Evolutionary conservation across 176 grass and related monocot genomes (phyloP).

Genomic region (Bonia amplexicaulis): DNA sequence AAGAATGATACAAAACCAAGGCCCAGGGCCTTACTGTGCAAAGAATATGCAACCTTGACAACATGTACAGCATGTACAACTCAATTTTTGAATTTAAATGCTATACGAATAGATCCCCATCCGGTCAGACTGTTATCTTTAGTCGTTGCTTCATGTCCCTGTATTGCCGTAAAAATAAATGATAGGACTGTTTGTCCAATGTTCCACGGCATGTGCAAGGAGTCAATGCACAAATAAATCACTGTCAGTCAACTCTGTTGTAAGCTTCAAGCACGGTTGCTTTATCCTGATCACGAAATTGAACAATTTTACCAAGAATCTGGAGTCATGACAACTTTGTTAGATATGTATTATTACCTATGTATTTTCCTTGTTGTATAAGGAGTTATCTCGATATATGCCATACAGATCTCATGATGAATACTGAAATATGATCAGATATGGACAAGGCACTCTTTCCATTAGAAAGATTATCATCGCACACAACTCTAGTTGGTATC

Average conservation of each 20-base stretch:
- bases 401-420: too few species aligned
- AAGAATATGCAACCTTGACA: slow-evolving; percentile 40
- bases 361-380: too few species aligned
- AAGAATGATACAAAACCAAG: slow-evolving; percentile 45
- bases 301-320: too few species aligned
- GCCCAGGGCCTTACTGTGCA: slow-evolving; percentile 21
- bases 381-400: too few species aligned
- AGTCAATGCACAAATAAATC: slow-evolving; percentile 33
- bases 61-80: slow-evolving; percentile 55
- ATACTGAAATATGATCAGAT: slow-evolving; percentile 39
- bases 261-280: slow-evolving; percentile 60
- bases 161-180: slow-evolving; percentile 19
- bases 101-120: neutral
- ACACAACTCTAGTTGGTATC: too few species aligned
- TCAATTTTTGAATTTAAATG: slow-evolving; percentile 1
- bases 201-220: slow-evolving; percentile 16
- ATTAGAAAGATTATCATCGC: too few species aligned
- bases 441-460: too few species aligned
- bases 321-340: too few species aligned
- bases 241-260: slow-evolving; percentile 47
- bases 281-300: too few species aligned
- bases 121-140: slow-evolving; percentile 12
- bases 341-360: too few species aligned
- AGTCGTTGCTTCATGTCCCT: slow-evolving; percentile 16
- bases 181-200: slow-evolving; percentile 26